Conservation (phyloP, 2,329 filamentous ascomycete species). For the Calycina herbarum region DNA sequence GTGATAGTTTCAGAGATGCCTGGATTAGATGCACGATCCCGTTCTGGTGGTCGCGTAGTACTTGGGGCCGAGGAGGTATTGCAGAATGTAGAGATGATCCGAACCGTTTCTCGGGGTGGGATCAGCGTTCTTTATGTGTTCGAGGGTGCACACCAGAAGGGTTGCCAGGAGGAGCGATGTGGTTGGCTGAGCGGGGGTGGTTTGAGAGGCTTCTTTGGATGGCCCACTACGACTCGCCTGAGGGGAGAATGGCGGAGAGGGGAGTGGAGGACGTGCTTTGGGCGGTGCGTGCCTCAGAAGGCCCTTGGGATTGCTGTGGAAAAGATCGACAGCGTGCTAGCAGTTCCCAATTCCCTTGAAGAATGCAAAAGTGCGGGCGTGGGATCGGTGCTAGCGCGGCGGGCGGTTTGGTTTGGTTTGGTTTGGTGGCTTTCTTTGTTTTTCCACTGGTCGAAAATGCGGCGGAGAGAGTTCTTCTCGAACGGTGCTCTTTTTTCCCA, state of each 20-base stretch:
- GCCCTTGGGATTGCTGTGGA: conserved; percentile 2
- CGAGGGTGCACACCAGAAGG: conserved; percentile 14
- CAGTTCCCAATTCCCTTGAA: conserved; percentile 8
- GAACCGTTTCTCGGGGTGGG: conserved; percentile 28
- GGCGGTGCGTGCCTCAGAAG: conserved; percentile 12
- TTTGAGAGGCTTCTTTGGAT: neutral
- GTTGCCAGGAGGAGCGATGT: neutral
- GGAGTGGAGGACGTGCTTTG: conserved; percentile 9
- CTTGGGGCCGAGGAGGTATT: conserved; percentile 24
- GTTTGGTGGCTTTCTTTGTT: neutral
- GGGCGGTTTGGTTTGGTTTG: neutral
- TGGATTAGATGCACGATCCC: conserved; percentile 38
- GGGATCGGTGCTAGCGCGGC: neutral
- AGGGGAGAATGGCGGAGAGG: conserved; percentile 8
- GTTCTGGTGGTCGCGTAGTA: conserved; percentile 26
- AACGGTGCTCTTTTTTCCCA: neutral
- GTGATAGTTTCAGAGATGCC: conserved; percentile 26
- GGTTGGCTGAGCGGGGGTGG: conserved; percentile 5
- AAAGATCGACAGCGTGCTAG: conserved; percentile 11
- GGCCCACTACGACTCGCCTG: neutral
- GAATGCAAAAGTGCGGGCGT: neutral
- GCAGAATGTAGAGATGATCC: conserved; percentile 31
- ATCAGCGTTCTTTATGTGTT: conserved; percentile 40
- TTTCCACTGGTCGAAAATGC: too few species aligned
- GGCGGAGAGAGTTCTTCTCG: neutral